Conservation (phyloP, 192 early-diverging fungal genomes). For the Coemansia umbellata region DNA sequence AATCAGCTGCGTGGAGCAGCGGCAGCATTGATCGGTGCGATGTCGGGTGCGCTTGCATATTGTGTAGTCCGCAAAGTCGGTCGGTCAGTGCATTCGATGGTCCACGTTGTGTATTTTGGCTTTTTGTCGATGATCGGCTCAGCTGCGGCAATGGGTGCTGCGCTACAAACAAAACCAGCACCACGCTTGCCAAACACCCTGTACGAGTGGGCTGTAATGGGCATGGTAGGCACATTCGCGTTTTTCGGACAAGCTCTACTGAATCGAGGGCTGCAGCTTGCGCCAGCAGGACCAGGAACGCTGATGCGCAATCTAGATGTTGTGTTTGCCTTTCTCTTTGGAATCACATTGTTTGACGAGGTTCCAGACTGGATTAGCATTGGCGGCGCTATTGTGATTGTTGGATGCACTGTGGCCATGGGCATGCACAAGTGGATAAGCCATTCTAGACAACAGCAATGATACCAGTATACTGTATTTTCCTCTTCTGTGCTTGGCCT, state of each 20-base stretch:
- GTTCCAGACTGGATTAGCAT: slow-evolving; percentile 54
- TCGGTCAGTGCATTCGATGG: slow-evolving; percentile 65
- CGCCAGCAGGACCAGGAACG: slow-evolving; percentile 67
- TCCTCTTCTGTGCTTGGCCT: too few species aligned
- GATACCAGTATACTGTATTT: too few species aligned
- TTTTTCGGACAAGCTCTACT: slow-evolving; percentile 71
- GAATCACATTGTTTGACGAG: slow-evolving; percentile 66
- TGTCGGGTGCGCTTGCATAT: slow-evolving; percentile 63
- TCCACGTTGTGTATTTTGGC: slow-evolving; percentile 79
- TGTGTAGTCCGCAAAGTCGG: slow-evolving; percentile 71
- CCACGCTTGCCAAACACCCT: slow-evolving; percentile 28
- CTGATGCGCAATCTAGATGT: slow-evolving; percentile 80
- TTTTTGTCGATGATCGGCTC: slow-evolving; percentile 56
- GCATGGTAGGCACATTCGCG: slow-evolving; percentile 55
- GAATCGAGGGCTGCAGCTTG: slow-evolving; percentile 72
- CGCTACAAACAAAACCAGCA: background rate
- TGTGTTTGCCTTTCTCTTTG: slow-evolving; percentile 75
- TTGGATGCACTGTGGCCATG: slow-evolving; percentile 58
- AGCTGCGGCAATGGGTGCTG: slow-evolving; percentile 36
- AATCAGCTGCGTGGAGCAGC: slow-evolving; percentile 35
- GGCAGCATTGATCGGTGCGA: slow-evolving; percentile 56
- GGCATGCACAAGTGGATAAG: slow-evolving; percentile 61
- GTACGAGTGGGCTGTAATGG: slow-evolving; percentile 52
- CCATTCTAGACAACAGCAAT: too few species aligned
- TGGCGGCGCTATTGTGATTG: slow-evolving; percentile 61